These are phyloP conservation scores for Clohesyomyces aquaticus DNA, from an alignment of 495 filamentous ascomycete genomes.

Conservation along the genomic window DNA sequence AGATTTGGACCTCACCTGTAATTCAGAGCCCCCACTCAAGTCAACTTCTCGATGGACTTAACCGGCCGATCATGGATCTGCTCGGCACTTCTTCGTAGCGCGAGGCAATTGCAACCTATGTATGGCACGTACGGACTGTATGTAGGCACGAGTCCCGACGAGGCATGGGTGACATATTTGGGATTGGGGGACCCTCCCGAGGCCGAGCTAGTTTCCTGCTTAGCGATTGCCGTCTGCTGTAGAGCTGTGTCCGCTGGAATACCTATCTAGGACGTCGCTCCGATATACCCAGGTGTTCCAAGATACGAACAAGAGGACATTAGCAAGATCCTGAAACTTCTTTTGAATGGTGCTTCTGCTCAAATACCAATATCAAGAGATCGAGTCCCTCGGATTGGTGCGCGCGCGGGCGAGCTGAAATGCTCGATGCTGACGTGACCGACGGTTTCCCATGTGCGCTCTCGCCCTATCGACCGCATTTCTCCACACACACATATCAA, in stretches of 20 bases:
- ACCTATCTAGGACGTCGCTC: not conserved
- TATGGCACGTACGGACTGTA: not conserved
- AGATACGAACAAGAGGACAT: not conserved
- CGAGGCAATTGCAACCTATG: too few species aligned
- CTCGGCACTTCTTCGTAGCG: not conserved
- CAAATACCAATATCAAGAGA: too few species aligned
- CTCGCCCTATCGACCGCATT: not conserved
- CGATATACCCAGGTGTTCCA: not conserved
- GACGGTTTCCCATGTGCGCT: not conserved
- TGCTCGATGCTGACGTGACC: not conserved
- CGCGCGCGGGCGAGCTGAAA: not conserved
- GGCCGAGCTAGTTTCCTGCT: not conserved
- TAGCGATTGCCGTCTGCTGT: not conserved
- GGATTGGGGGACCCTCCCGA: not conserved
- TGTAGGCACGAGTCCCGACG: not conserved
- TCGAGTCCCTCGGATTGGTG: not conserved
- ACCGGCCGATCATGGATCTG: not conserved
- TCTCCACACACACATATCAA: too few species aligned
- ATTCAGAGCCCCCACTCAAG: too few species aligned
- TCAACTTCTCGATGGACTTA: not conserved
- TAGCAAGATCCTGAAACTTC: too few species aligned
- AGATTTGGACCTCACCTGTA: too few species aligned
- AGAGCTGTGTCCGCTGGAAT: not conserved
- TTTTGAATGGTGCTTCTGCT: too few species aligned
- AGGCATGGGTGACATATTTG: not conserved